Percentiles rank a stretch among this genome's conserved stretches.
These are phyloP conservation scores for Fusarium praegraminearum DNA, from an alignment of 2,329 filamentous ascomycete genomes.

Conservation along the genomic window DNA sequence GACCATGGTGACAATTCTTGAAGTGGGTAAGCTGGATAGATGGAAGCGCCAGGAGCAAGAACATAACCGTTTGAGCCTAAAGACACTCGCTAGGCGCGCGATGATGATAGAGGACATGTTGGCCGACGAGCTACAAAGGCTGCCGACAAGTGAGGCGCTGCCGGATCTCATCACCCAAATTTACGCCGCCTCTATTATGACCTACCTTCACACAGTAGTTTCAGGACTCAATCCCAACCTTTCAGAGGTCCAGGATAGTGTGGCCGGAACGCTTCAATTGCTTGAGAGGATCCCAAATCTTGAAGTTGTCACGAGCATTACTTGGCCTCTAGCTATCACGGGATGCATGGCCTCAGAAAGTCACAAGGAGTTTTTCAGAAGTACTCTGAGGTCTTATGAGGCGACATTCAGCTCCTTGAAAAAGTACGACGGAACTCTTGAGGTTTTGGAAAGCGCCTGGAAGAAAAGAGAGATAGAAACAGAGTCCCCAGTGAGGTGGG, in stretches of 20 bases:
- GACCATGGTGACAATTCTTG: not conserved
- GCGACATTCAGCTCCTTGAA: not conserved
- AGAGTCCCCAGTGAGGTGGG: not conserved
- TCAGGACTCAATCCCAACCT: not conserved
- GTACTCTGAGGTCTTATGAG: not conserved
- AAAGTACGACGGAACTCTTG: not conserved
- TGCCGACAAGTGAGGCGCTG: not conserved
- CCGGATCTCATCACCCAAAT: not conserved
- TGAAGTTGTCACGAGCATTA: not conserved
- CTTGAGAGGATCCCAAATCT: not conserved
- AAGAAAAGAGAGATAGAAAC: not conserved
- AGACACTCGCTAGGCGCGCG: not conserved
- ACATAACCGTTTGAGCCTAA: not conserved
- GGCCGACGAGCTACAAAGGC: not conserved
- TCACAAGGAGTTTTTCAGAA: not conserved
- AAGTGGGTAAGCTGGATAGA: not conserved
- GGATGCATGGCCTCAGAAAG: not conserved
- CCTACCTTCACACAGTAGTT: not conserved
- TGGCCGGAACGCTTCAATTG: not conserved
- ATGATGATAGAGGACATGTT: slow-evolving; percentile 1
- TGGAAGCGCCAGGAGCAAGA: not conserved
- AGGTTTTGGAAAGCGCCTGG: not conserved
- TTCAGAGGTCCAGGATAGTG: not conserved
- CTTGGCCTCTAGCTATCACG: not conserved
- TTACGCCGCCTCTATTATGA: not conserved